A percentile compares a stretch with the other conserved stretches of the same genome.
These are phyloP conservation scores for Pythium rishiriense DNA, from an alignment of 352 stramenopile genomes.

Conservation along the genomic window DNA sequence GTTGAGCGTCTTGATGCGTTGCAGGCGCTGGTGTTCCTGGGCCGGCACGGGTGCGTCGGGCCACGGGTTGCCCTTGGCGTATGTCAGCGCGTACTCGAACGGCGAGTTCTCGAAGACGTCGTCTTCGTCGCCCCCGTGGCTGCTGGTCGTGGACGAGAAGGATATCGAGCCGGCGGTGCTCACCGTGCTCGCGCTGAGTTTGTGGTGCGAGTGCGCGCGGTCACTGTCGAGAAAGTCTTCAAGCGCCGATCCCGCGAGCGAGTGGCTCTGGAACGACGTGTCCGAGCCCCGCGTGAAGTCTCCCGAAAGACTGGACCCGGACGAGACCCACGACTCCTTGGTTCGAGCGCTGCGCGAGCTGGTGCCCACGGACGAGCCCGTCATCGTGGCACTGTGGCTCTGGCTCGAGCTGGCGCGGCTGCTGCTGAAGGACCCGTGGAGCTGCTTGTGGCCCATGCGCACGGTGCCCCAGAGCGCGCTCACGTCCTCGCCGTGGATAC, in stretches of 20 bases:
- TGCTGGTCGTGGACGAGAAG: slow-evolving; percentile 22
- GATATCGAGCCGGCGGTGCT: slow-evolving; percentile 5
- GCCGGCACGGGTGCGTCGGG: slow-evolving; percentile 63
- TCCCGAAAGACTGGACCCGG: slow-evolving; percentile 10
- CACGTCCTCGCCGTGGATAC: slow-evolving; percentile 61
- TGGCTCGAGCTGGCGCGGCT: not conserved
- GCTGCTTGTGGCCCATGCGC: slow-evolving; percentile 44
- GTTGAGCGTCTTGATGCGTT: slow-evolving; percentile 65
- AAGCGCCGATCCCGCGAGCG: slow-evolving; percentile 21
- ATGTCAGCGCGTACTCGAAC: slow-evolving; percentile 71
- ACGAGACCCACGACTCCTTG: slow-evolving; percentile 39
- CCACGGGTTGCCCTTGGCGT: slow-evolving; percentile 74
- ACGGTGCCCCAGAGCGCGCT: slow-evolving; percentile 38
- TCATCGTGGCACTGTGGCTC: not conserved
- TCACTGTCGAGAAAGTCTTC: slow-evolving; percentile 26
- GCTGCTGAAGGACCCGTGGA: slow-evolving; percentile 15
- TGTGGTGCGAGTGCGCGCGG: slow-evolving; percentile 1
- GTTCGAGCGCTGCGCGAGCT: not conserved
- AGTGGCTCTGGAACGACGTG: not conserved
- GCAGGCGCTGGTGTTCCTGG: slow-evolving; percentile 54
- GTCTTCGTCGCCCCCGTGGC: slow-evolving; percentile 44
- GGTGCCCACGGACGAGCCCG: slow-evolving; percentile 13
- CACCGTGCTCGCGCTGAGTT: slow-evolving; percentile 14
- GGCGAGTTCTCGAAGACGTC: slow-evolving; percentile 56
- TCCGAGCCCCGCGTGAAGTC: slow-evolving; percentile 12